Evolutionary conservation across 441 rosid species (phyloP).

Genomic region (Populus hybrid): DNA sequence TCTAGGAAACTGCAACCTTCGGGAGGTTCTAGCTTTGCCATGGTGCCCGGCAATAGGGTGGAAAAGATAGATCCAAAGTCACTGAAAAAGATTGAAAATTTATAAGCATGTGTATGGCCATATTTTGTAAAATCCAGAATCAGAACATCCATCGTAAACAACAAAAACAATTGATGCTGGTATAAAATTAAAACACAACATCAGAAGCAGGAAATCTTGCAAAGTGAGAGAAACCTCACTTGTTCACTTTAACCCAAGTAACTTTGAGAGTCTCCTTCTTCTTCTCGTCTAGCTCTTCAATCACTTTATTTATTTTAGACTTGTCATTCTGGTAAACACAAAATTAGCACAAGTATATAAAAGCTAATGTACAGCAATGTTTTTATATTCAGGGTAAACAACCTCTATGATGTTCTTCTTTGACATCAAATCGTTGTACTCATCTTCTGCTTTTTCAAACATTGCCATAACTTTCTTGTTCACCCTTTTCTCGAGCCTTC

Average conservation of each 20-base stretch:
- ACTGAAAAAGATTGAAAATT: constrained; percentile 33
- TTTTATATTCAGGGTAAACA: constrained; percentile 20
- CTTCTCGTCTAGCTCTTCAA: constrained; percentile 99
- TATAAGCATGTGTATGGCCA: background rate
- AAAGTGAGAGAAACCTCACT: constrained; percentile 27
- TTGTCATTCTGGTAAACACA: constrained; percentile 68
- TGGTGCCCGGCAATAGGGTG: constrained; percentile 92
- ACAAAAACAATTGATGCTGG: background rate
- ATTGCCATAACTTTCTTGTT: constrained; percentile 99
- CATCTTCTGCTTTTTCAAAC: constrained; percentile 99
- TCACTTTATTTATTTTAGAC: constrained; percentile 89
- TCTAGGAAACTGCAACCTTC: constrained; percentile 94
- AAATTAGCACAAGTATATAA: constrained; percentile 13
- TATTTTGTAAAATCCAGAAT: constrained; percentile 7
- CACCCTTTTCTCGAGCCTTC: constrained; percentile 94
- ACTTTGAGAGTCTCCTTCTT: constrained; percentile 95
- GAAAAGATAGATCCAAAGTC: constrained; percentile 98
- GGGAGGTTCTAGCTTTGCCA: constrained; percentile 92
- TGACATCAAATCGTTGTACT: constrained; percentile 83
- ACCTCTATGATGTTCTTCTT: constrained; percentile 97
- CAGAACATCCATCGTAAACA: background rate
- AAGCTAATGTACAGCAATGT: constrained; percentile 13
- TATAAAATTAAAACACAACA: background rate
- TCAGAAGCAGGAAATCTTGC: background rate
- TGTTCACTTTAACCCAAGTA: constrained; percentile 98